phyloP scores from a whole-genome alignment of 2,329 filamentous ascomycete species.

The Talaromyces sp. region DNA sequence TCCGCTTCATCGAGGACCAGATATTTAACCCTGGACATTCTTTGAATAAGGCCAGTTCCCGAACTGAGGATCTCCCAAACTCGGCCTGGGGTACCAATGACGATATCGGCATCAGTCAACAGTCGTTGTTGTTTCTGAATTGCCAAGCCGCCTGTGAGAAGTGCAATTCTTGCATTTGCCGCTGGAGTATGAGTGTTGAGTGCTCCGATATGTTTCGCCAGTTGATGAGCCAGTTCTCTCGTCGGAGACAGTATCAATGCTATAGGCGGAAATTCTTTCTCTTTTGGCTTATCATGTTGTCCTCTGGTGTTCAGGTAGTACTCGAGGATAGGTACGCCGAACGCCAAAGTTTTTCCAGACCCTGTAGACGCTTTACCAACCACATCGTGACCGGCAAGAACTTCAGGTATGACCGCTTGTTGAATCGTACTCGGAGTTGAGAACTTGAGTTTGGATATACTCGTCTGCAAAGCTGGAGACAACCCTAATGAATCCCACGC shows the following conservation, averaged over 20 bases:
- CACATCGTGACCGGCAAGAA: conserved; percentile 78
- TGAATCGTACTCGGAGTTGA: conserved; percentile 78
- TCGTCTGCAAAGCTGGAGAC: conserved; percentile 64
- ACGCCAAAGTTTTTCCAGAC: conserved; percentile 93
- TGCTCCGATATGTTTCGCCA: conserved; percentile 73
- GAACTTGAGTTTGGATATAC: conserved; percentile 76
- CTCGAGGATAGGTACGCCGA: conserved; percentile 89
- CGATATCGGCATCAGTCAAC: conserved; percentile 76
- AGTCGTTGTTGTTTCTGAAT: conserved; percentile 92
- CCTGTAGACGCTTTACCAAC: conserved; percentile 95
- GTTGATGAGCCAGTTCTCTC: conserved; percentile 86
- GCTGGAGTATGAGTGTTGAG: conserved; percentile 65
- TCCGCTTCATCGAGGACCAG: conserved; percentile 93
- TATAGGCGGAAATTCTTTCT: conserved; percentile 49
- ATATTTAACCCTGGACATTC: conserved; percentile 70
- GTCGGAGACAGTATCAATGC: conserved; percentile 87
- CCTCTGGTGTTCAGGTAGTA: conserved; percentile 58
- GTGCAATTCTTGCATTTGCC: conserved; percentile 60
- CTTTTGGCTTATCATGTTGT: conserved; percentile 22
- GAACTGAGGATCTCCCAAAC: conserved; percentile 89
- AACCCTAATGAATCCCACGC: conserved; percentile 73
- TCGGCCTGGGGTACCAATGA: conserved; percentile 88
- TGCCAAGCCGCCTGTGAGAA: conserved; percentile 85
- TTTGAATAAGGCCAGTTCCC: conserved; percentile 62
- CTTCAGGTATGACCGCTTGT: conserved; percentile 69